Evolutionary conservation across 2,329 filamentous ascomycete genomes (phyloP).

Genomic region (Botrytis galanthina): DNA sequence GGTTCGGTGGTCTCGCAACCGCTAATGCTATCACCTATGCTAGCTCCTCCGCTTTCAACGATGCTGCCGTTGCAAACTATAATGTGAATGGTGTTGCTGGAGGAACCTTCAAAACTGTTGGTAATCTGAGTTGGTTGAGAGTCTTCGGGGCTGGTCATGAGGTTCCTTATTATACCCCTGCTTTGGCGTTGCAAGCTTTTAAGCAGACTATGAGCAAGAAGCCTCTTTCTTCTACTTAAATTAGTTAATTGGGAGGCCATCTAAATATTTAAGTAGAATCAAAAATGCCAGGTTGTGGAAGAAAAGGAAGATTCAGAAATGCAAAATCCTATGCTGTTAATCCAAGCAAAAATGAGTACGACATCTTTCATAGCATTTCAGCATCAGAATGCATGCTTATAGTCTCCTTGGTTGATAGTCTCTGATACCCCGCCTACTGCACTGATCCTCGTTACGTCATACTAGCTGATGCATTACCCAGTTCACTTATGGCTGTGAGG

Average conservation of each 20-base stretch:
- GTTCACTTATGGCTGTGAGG: not conserved
- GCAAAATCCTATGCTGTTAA: not conserved
- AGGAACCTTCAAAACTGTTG: conserved; percentile 51
- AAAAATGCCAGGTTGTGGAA: not conserved
- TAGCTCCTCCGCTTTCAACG: conserved; percentile 43
- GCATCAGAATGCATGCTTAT: not conserved
- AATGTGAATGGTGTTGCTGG: conserved; percentile 47
- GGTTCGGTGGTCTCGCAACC: conserved; percentile 50
- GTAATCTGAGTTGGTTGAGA: conserved; percentile 50
- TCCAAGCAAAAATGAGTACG: not conserved
- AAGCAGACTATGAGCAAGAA: conserved; percentile 45
- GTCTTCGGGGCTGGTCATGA: conserved; percentile 49
- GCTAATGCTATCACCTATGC: conserved; percentile 48
- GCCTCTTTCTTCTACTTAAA: conserved; percentile 40
- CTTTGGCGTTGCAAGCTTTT: conserved; percentile 47
- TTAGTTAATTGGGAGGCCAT: not conserved
- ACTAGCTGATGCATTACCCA: not conserved
- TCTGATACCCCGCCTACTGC: not conserved
- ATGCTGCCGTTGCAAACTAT: conserved; percentile 43
- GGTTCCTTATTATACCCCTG: conserved; percentile 40
- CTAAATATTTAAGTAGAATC: not conserved
- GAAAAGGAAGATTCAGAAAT: not conserved
- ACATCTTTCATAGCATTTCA: not conserved
- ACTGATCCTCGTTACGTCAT: not conserved
- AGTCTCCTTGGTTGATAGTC: not conserved